These are phyloP conservation scores for Trichophyton rubrum DNA, from an alignment of 2,329 filamentous ascomycete genomes.

Conservation along the genomic window DNA sequence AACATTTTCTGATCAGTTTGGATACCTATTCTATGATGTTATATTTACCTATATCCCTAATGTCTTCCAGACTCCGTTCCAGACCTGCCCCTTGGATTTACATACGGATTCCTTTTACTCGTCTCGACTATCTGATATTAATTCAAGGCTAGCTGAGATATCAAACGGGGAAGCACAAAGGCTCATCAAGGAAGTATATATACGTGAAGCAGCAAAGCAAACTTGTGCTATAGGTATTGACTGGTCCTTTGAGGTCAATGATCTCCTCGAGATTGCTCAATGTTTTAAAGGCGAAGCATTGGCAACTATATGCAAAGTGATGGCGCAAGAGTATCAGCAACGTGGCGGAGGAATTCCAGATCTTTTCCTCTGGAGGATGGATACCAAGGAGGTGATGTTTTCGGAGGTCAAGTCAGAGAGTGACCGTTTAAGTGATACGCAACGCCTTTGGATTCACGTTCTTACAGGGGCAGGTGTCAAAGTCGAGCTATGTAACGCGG, in stretches of 20 bases:
- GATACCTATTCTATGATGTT: constrained; percentile 84
- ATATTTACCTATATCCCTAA: constrained; percentile 89
- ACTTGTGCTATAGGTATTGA: constrained; percentile 86
- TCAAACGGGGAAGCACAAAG: constrained; percentile 62
- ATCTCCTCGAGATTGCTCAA: constrained; percentile 63
- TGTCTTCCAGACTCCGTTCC: constrained; percentile 91
- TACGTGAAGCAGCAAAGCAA: constrained; percentile 52
- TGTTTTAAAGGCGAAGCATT: constrained; percentile 74
- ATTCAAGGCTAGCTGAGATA: constrained; percentile 72
- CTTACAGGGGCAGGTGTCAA: constrained; percentile 69
- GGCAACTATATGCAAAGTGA: constrained; percentile 75
- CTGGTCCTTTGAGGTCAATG: constrained; percentile 72
- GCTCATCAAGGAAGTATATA: constrained; percentile 58
- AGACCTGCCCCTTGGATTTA: constrained; percentile 84
- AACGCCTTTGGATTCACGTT: constrained; percentile 93
- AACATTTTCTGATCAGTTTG: constrained; percentile 38
- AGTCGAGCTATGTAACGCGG: constrained; percentile 66
- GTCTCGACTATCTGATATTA: constrained; percentile 76
- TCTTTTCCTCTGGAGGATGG: constrained; percentile 69
- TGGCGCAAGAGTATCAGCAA: constrained; percentile 87
- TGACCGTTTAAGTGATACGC: constrained; percentile 88
- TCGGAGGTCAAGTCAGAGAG: constrained; percentile 72
- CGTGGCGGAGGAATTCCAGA: constrained; percentile 83
- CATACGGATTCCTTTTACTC: constrained; percentile 89
- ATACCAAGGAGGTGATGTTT: constrained; percentile 56